These are phyloP conservation scores for Calophaca sinica DNA, from an alignment of 306 rosid genomes.

Conservation along the genomic window DNA sequence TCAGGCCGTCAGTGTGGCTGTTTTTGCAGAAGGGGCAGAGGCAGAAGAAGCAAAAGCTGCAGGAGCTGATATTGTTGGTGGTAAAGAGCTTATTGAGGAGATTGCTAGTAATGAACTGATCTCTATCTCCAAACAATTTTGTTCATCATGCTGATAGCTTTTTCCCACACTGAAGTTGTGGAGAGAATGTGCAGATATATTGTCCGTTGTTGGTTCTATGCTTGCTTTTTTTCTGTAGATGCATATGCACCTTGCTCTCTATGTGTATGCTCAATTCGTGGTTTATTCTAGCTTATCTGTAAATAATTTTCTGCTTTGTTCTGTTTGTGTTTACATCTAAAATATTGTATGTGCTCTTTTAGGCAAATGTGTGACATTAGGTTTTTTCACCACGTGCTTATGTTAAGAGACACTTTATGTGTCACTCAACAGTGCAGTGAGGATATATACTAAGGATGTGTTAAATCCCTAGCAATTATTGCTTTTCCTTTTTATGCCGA, in stretches of 20 bases:
- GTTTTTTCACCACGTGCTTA: constrained; percentile 13
- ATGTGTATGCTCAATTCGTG: not conserved
- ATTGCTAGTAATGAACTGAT: constrained; percentile 76
- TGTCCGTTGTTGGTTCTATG: constrained; percentile 36
- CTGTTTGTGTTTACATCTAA: not conserved
- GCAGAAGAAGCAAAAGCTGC: constrained; percentile 99
- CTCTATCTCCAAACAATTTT: constrained; percentile 44
- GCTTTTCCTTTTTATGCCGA: constrained; percentile 5
- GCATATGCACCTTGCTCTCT: constrained; percentile 14
- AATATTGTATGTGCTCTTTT: constrained; percentile 1
- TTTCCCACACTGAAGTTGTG: constrained; percentile 22
- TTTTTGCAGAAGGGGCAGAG: constrained; percentile 96
- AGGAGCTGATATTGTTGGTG: constrained; percentile 99
- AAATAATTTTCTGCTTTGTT: not conserved
- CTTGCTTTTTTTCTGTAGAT: constrained; percentile 12
- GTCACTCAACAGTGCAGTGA: constrained; percentile 16
- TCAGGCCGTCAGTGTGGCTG: constrained; percentile 93
- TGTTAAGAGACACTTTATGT: not conserved
- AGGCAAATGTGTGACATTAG: constrained; percentile 8
- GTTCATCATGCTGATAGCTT: constrained; percentile 16
- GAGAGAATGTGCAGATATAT: constrained; percentile 17
- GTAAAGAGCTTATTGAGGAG: constrained; percentile 88
- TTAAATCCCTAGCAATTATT: constrained; percentile 7
- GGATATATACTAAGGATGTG: constrained; percentile 27
- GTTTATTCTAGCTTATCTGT: constrained; percentile 18